Evolutionary conservation across 208 protist species (phyloP), one percentile per base, ranked within the genome.

Genomic region (Trypanosoma melophagium): DNA sequence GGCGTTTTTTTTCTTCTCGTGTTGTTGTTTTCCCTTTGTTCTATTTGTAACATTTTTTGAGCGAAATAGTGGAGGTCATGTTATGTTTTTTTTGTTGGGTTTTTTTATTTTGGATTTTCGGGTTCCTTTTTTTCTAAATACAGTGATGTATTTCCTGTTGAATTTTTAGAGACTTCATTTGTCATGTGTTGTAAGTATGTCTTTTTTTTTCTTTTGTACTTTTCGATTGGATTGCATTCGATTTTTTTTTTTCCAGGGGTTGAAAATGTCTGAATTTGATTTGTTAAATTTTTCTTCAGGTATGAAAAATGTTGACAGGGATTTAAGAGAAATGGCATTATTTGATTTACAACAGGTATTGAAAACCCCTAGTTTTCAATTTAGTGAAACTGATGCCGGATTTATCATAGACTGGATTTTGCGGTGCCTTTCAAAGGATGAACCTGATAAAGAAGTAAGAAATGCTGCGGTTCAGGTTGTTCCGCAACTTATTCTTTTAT

Each of bases 261-360:
- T 9, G 7, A 8, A 41, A 66, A 70, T 71, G 63, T 7, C n/a
- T 4, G 21, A 41, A 2, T 86, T 87, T 70, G 69, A 80, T 19
- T 42, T 62, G 3, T 49, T 40, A 9, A 62, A 66, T 13, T 88
- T 92, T 60, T 53, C 70, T 12, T 69, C 69, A 16, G 69, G 81
- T 21, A 86, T 92, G 51, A 75, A 71, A 16, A 65, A 88, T 83
- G 80, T 83, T 7, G 82, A 92, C 60, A 78, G 80, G 51, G 86
- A 88, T 60, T 50, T 87, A n/a, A 78, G 82, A 12, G 60, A 85
- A 58, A 92, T 88, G 82, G 82, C 86, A 1, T 28, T 92, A 52
- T 92, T 88, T 62, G 86, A 92, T 52, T 66, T 92, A 22, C 71
- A 75, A 9, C 74, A 75, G 49, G 69, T 60, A n/a, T 28, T 84